These are phyloP conservation scores for Vitis cinerea DNA, from an alignment of 164 flowering plant species.

Conservation along the genomic window DNA sequence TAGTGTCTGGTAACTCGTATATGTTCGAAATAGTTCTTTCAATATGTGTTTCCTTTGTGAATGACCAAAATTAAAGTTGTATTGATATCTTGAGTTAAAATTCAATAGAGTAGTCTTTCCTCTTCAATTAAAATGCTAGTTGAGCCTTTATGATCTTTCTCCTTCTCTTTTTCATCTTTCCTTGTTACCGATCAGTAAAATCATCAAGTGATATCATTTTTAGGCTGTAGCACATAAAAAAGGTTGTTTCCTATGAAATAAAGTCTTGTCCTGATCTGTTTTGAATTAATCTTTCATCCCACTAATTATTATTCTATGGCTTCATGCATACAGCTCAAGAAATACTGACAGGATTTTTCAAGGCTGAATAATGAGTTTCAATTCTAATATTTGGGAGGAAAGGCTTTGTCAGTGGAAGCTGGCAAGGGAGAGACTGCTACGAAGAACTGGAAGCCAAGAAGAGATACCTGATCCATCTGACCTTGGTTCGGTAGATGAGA, in stretches of 20 bases:
- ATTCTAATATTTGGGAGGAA: conserved; percentile 18
- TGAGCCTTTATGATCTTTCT: background rate
- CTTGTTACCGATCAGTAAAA: background rate
- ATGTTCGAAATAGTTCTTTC: background rate
- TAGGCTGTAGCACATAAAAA: background rate
- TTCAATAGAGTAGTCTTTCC: background rate
- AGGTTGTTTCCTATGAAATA: background rate
- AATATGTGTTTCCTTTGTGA: background rate
- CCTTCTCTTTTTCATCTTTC: background rate
- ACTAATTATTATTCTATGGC: background rate
- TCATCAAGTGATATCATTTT: background rate
- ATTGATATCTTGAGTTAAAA: background rate
- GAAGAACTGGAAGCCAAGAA: conserved; percentile 8
- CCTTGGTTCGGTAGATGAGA: conserved; percentile 7
- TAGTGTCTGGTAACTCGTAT: no score
- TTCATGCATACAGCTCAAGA: conserved; percentile 10
- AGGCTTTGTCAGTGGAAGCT: conserved; percentile 23
- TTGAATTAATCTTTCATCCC: background rate
- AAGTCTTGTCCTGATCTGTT: background rate
- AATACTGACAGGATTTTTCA: background rate
- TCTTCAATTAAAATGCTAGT: background rate
- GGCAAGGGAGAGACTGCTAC: conserved; percentile 9
- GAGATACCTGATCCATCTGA: conserved; percentile 9
- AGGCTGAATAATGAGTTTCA: conserved; percentile 12
- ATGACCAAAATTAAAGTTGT: background rate